Evolutionary conservation across 2,329 filamentous ascomycete species (phyloP).

Genomic region (Neospermospora avenae): DNA sequence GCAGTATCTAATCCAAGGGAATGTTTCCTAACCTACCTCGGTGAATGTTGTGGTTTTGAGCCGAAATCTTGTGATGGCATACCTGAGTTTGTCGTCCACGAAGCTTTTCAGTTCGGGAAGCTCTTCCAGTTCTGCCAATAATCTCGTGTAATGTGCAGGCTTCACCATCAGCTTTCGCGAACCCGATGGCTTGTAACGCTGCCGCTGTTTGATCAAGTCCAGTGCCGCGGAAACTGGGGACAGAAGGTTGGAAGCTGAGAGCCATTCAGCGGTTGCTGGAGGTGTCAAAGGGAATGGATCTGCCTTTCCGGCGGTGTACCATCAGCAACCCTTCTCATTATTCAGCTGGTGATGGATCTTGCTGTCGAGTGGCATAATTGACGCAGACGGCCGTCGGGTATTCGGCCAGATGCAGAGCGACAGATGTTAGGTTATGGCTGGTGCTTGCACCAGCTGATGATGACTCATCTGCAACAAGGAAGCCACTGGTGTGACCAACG

Average conservation of each 20-base stretch:
- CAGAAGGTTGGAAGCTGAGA: conserved; percentile 17
- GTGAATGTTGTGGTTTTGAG: conserved; percentile 8
- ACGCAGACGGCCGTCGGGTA: conserved; percentile 21
- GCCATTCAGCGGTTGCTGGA: conserved; percentile 22
- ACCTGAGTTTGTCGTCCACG: conserved; percentile 16
- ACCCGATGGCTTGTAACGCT: conserved; percentile 14
- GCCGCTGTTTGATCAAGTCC: conserved; percentile 18
- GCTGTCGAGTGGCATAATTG: conserved; percentile 22
- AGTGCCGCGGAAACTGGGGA: conserved; percentile 17
- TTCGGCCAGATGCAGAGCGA: conserved; percentile 10
- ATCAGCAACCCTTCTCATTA: conserved; percentile 26
- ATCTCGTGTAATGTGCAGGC: conserved; percentile 14
- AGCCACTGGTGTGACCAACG: too few species aligned
- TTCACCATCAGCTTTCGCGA: conserved; percentile 16
- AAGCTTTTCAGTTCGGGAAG: conserved; percentile 16
- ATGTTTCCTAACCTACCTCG: conserved; percentile 12
- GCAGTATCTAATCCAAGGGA: conserved; percentile 14
- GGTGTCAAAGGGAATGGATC: conserved; percentile 23
- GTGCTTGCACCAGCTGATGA: too few species aligned
- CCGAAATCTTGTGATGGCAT: conserved; percentile 8
- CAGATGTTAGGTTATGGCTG: too few species aligned
- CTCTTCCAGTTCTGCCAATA: conserved; percentile 18
- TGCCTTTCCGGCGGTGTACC: conserved; percentile 23
- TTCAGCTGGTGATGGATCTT: conserved; percentile 21
- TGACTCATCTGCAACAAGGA: too few species aligned